phyloP scores from a whole-genome alignment of 352 stramenopile species.

The Pythium myriotylum region DNA sequence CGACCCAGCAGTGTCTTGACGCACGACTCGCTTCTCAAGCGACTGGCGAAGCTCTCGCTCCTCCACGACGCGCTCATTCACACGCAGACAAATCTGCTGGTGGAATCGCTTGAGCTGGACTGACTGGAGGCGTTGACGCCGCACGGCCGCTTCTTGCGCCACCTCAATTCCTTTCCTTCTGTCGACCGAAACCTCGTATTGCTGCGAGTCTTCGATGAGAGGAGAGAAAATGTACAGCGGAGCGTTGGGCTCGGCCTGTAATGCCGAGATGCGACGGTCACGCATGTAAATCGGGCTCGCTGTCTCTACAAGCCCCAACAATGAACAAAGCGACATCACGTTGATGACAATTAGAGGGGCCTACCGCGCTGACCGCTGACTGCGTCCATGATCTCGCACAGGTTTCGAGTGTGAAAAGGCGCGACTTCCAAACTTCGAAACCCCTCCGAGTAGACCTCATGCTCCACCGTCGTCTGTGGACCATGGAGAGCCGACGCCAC shows the following conservation, averaged over 20 bases:
- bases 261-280: conserved; percentile 13
- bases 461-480: not conserved
- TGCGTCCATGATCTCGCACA: conserved; percentile 2
- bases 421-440: not conserved
- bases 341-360: not conserved
- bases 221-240: conserved; percentile 17
- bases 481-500: conserved; percentile 17
- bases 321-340: not conserved
- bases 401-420: not conserved
- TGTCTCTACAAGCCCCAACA: conserved; percentile 1
- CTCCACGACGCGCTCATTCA: conserved; percentile 48
- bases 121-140: conserved; percentile 37
- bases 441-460: not conserved
- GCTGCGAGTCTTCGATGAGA: conserved; percentile 15
- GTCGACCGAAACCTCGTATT: not conserved
- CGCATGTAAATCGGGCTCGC: conserved; percentile 18
- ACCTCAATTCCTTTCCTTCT: not conserved
- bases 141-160: conserved; percentile 21
- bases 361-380: conserved; percentile 5
- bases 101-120: conserved; percentile 60
- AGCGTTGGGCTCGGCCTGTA: conserved; percentile 23
- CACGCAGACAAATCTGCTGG: conserved; percentile 58
- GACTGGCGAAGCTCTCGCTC: conserved; percentile 34
- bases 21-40: conserved; percentile 35
- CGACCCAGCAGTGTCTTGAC: not conserved